These are phyloP conservation scores for Gnaphalium uliginosum DNA, from an alignment of 129 eudicot species.

Conservation along the genomic window DNA sequence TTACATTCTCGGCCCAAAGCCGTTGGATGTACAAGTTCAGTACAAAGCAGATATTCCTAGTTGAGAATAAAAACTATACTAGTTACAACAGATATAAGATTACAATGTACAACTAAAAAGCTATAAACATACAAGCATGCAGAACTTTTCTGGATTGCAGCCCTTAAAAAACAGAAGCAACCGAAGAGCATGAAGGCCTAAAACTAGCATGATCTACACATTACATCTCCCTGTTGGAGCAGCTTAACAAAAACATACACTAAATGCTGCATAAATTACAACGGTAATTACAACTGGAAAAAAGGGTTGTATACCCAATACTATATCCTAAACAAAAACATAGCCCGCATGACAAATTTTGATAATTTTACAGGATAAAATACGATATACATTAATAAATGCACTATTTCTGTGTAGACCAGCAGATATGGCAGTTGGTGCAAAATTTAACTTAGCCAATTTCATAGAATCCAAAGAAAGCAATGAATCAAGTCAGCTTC, in stretches of 20 bases:
- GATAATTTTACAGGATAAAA: slow-evolving; percentile 25
- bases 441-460: slow-evolving; percentile 41
- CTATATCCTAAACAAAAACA: slow-evolving; percentile 32
- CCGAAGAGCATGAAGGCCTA: slow-evolving; percentile 33
- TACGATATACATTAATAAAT: slow-evolving; percentile 18
- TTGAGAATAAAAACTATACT: background rate
- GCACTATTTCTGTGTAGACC: slow-evolving; percentile 25
- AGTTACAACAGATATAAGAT: slow-evolving; percentile 17
- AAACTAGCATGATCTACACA: slow-evolving; percentile 33
- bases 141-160: slow-evolving; percentile 28
- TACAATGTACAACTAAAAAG: slow-evolving; percentile 29
- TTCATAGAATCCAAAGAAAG: slow-evolving; percentile 40
- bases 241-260: slow-evolving; percentile 21
- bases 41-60: slow-evolving; percentile 19
- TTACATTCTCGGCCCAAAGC: background rate
- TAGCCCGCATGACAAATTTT: slow-evolving; percentile 29
- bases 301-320: slow-evolving; percentile 21
- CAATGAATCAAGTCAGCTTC: slow-evolving; percentile 57
- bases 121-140: slow-evolving; percentile 22
- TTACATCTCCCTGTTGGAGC: slow-evolving; percentile 33
- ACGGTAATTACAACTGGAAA: slow-evolving; percentile 28
- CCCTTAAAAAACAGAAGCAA: slow-evolving; percentile 41
- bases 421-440: slow-evolving; percentile 24
- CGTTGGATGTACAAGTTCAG: slow-evolving; percentile 13
- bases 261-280: slow-evolving; percentile 34